These are phyloP conservation scores for Trichoderma virens DNA, from an alignment of 495 filamentous ascomycete species.

Conservation along the genomic window DNA sequence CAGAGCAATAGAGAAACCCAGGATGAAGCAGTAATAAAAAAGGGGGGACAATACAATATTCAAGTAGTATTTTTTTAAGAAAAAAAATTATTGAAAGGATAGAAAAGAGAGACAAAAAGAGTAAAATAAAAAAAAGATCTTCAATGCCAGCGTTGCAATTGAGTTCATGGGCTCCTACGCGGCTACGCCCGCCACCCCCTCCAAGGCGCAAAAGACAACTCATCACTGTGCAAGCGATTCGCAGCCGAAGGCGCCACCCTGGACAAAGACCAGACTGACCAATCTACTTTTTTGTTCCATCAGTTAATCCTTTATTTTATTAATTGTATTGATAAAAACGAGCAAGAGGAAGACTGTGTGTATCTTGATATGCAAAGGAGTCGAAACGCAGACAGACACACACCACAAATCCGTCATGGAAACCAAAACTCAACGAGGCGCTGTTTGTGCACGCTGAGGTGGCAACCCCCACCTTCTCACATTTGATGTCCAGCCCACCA, in stretches of 20 bases:
- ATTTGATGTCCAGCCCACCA: background rate
- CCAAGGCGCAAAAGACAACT: background rate
- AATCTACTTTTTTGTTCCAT: too few relatives aligned
- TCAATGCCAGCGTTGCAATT: constrained; percentile 38
- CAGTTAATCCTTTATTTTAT: too few relatives aligned
- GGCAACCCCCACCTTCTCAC: background rate
- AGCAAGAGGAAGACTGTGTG: too few relatives aligned
- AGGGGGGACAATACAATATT: background rate
- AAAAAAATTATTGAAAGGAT: background rate
- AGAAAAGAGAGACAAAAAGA: constrained; percentile 16
- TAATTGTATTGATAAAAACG: too few relatives aligned
- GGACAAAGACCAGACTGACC: too few relatives aligned
- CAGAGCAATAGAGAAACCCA: constrained; percentile 13
- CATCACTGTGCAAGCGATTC: too few relatives aligned
- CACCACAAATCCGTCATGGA: background rate
- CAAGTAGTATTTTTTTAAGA: background rate
- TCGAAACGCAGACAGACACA: background rate
- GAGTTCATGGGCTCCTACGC: background rate
- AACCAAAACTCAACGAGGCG: background rate
- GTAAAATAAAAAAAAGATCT: constrained; percentile 15
- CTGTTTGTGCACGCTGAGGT: constrained; percentile 1
- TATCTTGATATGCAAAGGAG: too few relatives aligned
- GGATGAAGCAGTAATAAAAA: constrained; percentile 19
- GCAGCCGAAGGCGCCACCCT: too few relatives aligned
- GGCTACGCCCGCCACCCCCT: too few relatives aligned